phyloP scores from a whole-genome alignment of 257 asterid genomes.

The Haberlea rhodopensis region DNA sequence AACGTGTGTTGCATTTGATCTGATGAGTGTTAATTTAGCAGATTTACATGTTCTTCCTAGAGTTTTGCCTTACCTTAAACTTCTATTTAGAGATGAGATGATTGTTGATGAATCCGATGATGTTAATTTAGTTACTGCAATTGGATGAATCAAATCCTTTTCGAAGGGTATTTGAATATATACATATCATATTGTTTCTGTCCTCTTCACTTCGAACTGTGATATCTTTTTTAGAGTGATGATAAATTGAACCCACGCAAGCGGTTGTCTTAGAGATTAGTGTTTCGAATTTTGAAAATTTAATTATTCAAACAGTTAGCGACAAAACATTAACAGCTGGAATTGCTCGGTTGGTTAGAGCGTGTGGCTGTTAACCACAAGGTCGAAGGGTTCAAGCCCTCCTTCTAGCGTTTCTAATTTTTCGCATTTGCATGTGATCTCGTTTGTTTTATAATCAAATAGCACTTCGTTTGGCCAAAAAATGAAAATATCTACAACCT shows the following conservation, averaged over 20 bases:
- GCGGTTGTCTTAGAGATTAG: too few relatives aligned
- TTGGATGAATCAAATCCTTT: slow-evolving; percentile 29
- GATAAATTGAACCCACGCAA: background rate
- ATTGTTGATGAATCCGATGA: slow-evolving; percentile 69
- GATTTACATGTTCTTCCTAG: slow-evolving; percentile 77
- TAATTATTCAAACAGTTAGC: too few relatives aligned
- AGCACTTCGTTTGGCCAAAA: too few relatives aligned
- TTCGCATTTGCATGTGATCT: too few relatives aligned
- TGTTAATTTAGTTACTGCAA: slow-evolving; percentile 35
- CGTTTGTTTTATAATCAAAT: too few relatives aligned
- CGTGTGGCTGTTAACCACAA: slow-evolving; percentile 80
- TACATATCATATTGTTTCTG: background rate
- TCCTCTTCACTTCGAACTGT: background rate
- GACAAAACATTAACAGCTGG: too few relatives aligned
- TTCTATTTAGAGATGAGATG: slow-evolving; percentile 73
- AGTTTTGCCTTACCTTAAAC: slow-evolving; percentile 74
- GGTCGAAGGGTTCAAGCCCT: slow-evolving; percentile 65
- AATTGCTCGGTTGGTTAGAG: slow-evolving; percentile 75
- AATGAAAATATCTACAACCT: too few relatives aligned
- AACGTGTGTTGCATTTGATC: slow-evolving; percentile 82
- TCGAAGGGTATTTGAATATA: background rate
- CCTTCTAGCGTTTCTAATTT: slow-evolving; percentile 32
- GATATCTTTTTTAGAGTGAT: background rate
- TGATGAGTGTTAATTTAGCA: slow-evolving; percentile 92
- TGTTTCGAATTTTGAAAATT: too few relatives aligned